phyloP scores from a whole-genome alignment of 441 rosid genomes.

The Gossypium davidsonii region DNA sequence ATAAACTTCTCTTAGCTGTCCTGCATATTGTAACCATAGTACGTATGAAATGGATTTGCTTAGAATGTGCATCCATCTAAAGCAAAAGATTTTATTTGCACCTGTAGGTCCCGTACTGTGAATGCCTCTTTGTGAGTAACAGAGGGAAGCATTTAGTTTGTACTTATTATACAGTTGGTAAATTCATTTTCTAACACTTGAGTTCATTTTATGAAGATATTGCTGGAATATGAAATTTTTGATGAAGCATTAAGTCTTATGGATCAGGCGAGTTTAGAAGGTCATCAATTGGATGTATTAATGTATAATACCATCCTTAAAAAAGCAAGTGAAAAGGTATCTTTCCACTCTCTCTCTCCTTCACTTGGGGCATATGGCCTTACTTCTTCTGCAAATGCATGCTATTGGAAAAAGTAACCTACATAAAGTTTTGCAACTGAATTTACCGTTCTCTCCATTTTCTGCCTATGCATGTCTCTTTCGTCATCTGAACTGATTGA shows the following conservation, averaged over 20 bases:
- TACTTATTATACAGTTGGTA: neutral
- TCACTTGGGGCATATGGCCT: neutral
- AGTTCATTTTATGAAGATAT: constrained; percentile 33
- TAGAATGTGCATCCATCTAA: neutral
- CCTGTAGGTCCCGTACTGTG: neutral
- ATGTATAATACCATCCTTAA: constrained; percentile 56
- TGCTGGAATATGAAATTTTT: constrained; percentile 39
- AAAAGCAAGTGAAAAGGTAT: constrained; percentile 50
- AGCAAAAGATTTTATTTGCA: neutral
- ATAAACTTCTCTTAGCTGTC: neutral
- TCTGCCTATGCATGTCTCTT: neutral
- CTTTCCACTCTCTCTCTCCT: neutral
- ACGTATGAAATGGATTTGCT: neutral
- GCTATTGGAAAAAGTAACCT: neutral
- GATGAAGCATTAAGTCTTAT: constrained; percentile 52
- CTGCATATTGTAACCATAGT: neutral
- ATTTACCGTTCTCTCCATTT: neutral
- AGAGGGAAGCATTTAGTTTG: constrained; percentile 1
- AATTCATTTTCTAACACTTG: constrained; percentile 9
- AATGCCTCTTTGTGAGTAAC: neutral
- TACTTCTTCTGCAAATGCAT: neutral
- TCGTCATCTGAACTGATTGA: neutral
- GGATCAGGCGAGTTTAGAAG: constrained; percentile 47
- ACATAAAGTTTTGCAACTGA: neutral
- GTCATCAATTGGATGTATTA: constrained; percentile 38